Conservation (phyloP, 495 filamentous ascomycete species). For the Podospora anserina region DNA sequence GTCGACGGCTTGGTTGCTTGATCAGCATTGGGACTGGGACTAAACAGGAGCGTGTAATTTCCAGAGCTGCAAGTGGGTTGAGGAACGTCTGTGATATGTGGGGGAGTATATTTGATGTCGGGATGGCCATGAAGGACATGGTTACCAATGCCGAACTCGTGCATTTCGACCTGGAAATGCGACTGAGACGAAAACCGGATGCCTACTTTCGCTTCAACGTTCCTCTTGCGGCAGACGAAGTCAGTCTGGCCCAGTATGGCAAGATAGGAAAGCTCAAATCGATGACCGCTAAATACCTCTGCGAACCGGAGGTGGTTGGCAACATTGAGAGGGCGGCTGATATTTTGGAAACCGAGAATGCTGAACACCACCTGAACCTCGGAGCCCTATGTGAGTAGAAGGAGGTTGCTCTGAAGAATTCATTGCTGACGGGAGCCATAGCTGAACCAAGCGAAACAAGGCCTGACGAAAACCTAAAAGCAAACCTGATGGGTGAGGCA, state of each 20-base stretch:
- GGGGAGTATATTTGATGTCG: background rate
- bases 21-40: constrained; percentile 27
- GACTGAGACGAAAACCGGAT: background rate
- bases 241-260: constrained; percentile 33
- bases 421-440: background rate
- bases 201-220: constrained; percentile 28
- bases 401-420: too few relatives aligned
- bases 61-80: constrained; percentile 6
- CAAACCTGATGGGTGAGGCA: background rate
- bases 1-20: constrained; percentile 14
- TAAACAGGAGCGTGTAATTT: constrained; percentile 1
- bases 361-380: constrained; percentile 15
- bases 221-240: constrained; percentile 72
- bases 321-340: constrained; percentile 11
- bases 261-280: constrained; percentile 21
- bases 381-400: constrained; percentile 13
- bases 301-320: background rate
- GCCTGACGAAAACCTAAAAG: constrained; percentile 2
- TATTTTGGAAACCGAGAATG: background rate
- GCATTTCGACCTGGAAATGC: background rate
- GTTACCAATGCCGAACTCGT: constrained; percentile 17
- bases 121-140: constrained; percentile 12
- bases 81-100: background rate
- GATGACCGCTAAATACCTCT: constrained; percentile 17
- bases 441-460: constrained; percentile 8